Percentiles rank a stretch among this genome's conserved stretches.
These are phyloP conservation scores for Boletus pseudo-olivaceus DNA, from an alignment of 768 basidiomycete species.

Conservation along the genomic window DNA sequence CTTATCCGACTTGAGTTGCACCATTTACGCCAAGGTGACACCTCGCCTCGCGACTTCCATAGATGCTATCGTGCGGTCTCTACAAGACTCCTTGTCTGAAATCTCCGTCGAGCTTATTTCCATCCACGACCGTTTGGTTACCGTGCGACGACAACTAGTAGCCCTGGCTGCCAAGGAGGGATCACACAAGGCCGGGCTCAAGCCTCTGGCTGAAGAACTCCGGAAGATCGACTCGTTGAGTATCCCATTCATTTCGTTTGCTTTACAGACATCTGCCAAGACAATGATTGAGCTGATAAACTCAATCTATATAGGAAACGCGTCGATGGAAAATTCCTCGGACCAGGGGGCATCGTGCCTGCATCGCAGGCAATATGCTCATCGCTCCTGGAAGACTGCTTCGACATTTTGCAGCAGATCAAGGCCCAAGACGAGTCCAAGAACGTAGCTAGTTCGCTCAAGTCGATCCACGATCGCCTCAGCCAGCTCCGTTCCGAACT, in stretches of 20 bases:
- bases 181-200: conserved; percentile 80
- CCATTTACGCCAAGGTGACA: background rate
- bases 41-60: background rate
- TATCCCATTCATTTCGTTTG: conserved; percentile 34
- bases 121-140: conserved; percentile 85
- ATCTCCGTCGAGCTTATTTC: conserved; percentile 89
- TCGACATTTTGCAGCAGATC: conserved; percentile 94
- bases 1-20: background rate
- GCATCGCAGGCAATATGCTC: conserved; percentile 88
- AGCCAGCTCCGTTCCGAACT: conserved; percentile 81
- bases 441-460: conserved; percentile 79
- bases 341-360: conserved; percentile 86
- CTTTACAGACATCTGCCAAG: conserved; percentile 18
- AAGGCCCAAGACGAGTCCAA: conserved; percentile 88
- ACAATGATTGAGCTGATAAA: conserved; percentile 1
- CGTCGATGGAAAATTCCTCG: conserved; percentile 94
- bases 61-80: conserved; percentile 73
- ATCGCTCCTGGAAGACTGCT: conserved; percentile 93
- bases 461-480: conserved; percentile 92
- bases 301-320: conserved; percentile 58
- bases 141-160: conserved; percentile 83
- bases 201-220: conserved; percentile 87
- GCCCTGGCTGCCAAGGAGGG: conserved; percentile 86
- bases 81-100: conserved; percentile 84
- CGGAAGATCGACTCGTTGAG: conserved; percentile 95